A percentile compares a stretch with the other conserved stretches of the same genome.
These are phyloP conservation scores for Microbotryomycetes sp. DNA, from an alignment of 1,284 basidiomycete genomes.

Conservation along the genomic window DNA sequence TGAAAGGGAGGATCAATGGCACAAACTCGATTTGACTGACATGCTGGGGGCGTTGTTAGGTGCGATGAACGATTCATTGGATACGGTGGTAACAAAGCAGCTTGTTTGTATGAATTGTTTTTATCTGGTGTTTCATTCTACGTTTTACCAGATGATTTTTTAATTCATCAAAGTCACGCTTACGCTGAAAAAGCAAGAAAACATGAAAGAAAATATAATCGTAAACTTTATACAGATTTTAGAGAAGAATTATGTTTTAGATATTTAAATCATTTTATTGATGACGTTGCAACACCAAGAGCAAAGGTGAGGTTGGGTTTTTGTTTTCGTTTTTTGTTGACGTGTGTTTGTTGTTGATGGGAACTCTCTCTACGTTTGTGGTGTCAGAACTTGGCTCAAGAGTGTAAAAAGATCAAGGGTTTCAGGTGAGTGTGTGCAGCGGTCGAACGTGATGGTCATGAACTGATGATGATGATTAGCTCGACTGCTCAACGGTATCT, in stretches of 20 bases:
- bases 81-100: conserved; percentile 67
- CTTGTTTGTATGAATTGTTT: conserved; percentile 60
- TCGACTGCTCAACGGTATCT: conserved; percentile 29
- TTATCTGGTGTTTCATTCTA: conserved; percentile 64
- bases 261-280: conserved; percentile 37
- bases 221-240: conserved; percentile 62
- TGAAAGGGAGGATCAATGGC: too few species aligned
- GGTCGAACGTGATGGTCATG: background rate
- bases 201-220: conserved; percentile 59
- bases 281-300: conserved; percentile 28
- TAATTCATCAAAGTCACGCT: conserved; percentile 70
- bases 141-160: conserved; percentile 73
- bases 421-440: conserved; percentile 13
- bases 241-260: conserved; percentile 41
- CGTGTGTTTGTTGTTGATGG: background rate
- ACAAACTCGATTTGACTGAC: too few species aligned
- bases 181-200: conserved; percentile 58
- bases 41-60: conserved; percentile 46
- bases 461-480: background rate
- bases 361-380: background rate
- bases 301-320: conserved; percentile 20
- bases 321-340: background rate
- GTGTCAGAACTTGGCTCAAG: conserved; percentile 31
- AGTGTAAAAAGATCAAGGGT: conserved; percentile 40
- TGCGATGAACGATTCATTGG: conserved; percentile 84